phyloP scores from a whole-genome alignment of 805 yeast genomes.

The Yarrowia deformans region DNA sequence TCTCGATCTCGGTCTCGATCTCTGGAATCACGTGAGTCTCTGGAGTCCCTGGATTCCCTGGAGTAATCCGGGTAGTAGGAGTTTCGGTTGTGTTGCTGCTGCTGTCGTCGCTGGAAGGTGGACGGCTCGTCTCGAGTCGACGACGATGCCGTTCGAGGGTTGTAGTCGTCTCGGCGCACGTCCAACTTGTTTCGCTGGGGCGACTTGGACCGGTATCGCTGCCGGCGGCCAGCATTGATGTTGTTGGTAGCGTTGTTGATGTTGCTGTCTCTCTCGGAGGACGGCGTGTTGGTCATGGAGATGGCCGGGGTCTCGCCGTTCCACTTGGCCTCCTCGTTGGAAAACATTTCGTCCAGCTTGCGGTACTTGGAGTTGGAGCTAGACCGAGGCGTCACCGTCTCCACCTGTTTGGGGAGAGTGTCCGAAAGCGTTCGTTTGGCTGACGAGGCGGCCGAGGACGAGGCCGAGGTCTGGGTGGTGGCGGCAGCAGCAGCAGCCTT shows the following conservation, averaged over 20 bases:
- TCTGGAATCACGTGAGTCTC: constrained; percentile 3
- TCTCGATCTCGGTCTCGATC: constrained; percentile 1
- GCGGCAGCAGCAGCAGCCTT: background rate
- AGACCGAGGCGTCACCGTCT: constrained; percentile 1
- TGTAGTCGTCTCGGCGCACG: constrained; percentile 5
- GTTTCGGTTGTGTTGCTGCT: constrained; percentile 8
- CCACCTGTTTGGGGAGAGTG: constrained; percentile 25
- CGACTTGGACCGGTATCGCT: constrained; percentile 24
- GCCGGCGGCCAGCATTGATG: background rate
- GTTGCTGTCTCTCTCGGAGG: too few species aligned
- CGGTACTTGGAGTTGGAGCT: constrained; percentile 30
- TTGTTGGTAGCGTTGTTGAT: background rate
- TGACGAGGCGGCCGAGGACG: background rate
- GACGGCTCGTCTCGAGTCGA: constrained; percentile 10
- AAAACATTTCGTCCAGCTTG: constrained; percentile 34
- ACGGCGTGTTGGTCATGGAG: background rate
- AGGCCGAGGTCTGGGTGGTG: background rate
- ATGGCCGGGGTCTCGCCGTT: constrained; percentile 13
- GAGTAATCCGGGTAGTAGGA: constrained; percentile 23
- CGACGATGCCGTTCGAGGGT: background rate
- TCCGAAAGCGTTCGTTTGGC: constrained; percentile 8
- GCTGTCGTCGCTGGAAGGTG: background rate
- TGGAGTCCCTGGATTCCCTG: background rate
- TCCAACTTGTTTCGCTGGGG: background rate
- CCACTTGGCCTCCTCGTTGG: constrained; percentile 36